These are phyloP conservation scores for Saksenaea oblongispora DNA, from an alignment of 371 early-diverging fungal species.

Conservation along the genomic window DNA sequence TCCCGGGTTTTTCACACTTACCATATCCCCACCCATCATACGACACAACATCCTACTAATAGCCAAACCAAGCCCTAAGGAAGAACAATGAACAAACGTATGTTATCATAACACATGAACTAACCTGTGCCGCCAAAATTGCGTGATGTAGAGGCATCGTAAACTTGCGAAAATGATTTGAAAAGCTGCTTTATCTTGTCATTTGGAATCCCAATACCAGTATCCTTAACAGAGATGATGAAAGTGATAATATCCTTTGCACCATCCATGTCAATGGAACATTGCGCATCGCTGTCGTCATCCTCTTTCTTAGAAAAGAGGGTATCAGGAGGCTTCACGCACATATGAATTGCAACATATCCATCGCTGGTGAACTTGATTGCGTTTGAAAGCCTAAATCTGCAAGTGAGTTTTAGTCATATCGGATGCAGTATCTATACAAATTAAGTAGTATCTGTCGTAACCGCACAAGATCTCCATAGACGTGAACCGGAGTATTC, in stretches of 20 bases:
- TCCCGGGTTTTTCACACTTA: not conserved
- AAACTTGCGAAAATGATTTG: conserved; percentile 59
- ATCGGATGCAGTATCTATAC: not conserved
- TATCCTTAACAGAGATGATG: conserved; percentile 54
- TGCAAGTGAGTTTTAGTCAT: not conserved
- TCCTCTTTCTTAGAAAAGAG: not conserved
- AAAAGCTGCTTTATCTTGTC: conserved; percentile 55
- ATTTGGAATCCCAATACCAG: conserved; percentile 65
- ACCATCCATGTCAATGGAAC: not conserved
- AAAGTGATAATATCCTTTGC: conserved; percentile 12
- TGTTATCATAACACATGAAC: too few relatives aligned
- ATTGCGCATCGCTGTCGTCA: not conserved
- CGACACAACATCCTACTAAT: conserved; percentile 49
- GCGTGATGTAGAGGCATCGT: conserved; percentile 52
- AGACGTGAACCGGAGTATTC: conserved; percentile 31
- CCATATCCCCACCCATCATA: conserved; percentile 58
- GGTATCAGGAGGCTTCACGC: not conserved
- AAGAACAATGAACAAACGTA: not conserved
- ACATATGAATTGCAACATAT: conserved; percentile 14
- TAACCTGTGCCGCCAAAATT: conserved; percentile 57
- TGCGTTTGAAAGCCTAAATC: conserved; percentile 22
- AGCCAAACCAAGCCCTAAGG: conserved; percentile 46
- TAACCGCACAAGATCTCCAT: conserved; percentile 52
- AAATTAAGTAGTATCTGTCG: conserved; percentile 55
- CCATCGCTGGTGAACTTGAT: conserved; percentile 23